Evolutionary conservation across 2,329 filamentous ascomycete genomes (phyloP).

Genomic region (Polytolypa hystricis): DNA sequence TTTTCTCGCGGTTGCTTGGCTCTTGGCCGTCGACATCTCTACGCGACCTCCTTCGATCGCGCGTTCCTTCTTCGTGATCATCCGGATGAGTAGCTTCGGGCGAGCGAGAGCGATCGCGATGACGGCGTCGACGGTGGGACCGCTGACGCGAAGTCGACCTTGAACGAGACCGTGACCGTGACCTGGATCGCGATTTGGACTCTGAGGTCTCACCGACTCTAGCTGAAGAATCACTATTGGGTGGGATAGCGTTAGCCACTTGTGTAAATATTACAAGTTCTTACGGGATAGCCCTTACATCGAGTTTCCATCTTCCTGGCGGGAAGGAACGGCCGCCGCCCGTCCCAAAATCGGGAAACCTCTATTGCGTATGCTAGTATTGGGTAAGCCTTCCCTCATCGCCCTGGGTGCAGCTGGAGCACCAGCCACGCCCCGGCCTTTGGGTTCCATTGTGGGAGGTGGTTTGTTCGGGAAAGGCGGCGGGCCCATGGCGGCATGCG

Average conservation of each 20-base stretch:
- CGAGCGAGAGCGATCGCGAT: conserved; percentile 41
- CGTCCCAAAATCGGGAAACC: conserved; percentile 35
- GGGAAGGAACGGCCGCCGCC: conserved; percentile 10
- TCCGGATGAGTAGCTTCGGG: conserved; percentile 19
- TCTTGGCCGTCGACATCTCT: conserved; percentile 30
- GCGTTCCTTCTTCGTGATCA: conserved; percentile 25
- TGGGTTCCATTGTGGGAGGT: conserved; percentile 26
- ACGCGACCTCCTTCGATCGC: conserved; percentile 22
- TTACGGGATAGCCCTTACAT: no score
- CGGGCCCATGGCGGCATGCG: not conserved
- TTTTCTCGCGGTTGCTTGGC: conserved; percentile 31
- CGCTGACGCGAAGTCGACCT: conserved; percentile 32
- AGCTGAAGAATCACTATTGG: conserved; percentile 16
- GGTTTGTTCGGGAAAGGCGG: conserved; percentile 18
- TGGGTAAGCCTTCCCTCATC: conserved; percentile 79
- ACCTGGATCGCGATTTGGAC: conserved; percentile 17
- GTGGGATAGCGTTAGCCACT: conserved; percentile 6
- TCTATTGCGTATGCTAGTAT: conserved; percentile 61
- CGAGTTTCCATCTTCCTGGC: no score
- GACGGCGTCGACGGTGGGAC: conserved; percentile 40
- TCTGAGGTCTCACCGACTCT: conserved; percentile 26
- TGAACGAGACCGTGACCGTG: conserved; percentile 14
- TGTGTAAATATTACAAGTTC: no score
- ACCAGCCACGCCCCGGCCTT: conserved; percentile 50
- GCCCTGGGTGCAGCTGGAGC: conserved; percentile 90